phyloP scores from a whole-genome alignment of 345 rosid species.

The Eucalyptus sp. region DNA sequence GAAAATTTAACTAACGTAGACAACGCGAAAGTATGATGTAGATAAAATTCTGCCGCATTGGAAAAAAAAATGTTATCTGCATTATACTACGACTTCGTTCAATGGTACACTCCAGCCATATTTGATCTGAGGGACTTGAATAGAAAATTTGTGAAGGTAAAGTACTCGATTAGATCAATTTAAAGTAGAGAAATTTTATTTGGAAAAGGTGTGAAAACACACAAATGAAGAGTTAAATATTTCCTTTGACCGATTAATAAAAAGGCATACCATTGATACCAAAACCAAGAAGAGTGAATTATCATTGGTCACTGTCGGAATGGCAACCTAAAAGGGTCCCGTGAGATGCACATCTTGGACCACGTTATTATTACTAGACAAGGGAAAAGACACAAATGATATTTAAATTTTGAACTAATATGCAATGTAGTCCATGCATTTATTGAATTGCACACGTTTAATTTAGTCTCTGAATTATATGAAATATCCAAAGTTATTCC shows the following conservation, averaged over 20 bases:
- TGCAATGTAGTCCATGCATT: too few relatives aligned
- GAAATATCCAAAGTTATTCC: too few relatives aligned
- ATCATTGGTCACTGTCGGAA: background rate
- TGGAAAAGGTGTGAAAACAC: background rate
- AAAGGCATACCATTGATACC: background rate
- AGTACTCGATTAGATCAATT: background rate
- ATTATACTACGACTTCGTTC: accelerated
- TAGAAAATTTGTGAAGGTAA: background rate
- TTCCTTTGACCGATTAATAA: background rate
- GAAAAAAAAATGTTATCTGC: background rate
- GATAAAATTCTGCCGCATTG: background rate
- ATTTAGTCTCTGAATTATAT: background rate
- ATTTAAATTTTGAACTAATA: accelerated
- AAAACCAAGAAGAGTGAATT: background rate
- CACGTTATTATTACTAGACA: background rate
- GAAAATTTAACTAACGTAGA: background rate
- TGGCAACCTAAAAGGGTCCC: background rate
- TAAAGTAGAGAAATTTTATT: background rate
- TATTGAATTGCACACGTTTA: too few relatives aligned
- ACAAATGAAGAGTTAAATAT: background rate
- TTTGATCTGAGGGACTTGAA: background rate
- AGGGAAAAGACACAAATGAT: background rate
- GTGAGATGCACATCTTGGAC: background rate
- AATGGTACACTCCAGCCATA: accelerated
- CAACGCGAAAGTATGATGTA: background rate